Evolutionary conservation across 2,329 filamentous ascomycete genomes (phyloP).

Genomic region (Neocatenulostroma microsporum): DNA sequence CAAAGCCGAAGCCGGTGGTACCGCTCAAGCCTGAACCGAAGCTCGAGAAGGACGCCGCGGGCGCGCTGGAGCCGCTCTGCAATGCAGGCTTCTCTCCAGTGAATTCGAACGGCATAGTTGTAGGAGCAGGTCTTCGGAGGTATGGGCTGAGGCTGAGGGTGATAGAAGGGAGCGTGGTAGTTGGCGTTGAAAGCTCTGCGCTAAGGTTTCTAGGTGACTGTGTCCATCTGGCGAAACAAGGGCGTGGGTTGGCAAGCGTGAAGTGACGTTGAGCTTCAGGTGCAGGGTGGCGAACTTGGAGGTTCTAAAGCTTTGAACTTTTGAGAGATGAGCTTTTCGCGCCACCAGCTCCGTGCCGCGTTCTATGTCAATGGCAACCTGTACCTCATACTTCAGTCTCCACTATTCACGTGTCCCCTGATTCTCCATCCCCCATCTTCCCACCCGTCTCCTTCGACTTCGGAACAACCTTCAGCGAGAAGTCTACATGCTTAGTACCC

Average conservation of each 20-base stretch:
- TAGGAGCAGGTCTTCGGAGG: too few species aligned
- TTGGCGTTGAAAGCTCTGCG: too few species aligned
- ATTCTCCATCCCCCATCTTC: slow-evolving; percentile 19
- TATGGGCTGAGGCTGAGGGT: too few species aligned
- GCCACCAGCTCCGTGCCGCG: too few species aligned
- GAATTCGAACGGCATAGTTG: slow-evolving; percentile 15
- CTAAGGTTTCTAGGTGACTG: too few species aligned
- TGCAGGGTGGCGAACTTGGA: not conserved
- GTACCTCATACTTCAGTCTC: too few species aligned
- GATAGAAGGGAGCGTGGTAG: not conserved
- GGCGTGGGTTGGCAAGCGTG: too few species aligned
- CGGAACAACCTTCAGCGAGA: slow-evolving; percentile 77
- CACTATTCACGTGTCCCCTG: slow-evolving; percentile 14
- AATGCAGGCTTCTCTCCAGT: slow-evolving; percentile 11
- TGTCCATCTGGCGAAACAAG: too few species aligned
- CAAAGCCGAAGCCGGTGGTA: not conserved
- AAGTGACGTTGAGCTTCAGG: slow-evolving; percentile 1
- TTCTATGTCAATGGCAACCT: too few species aligned
- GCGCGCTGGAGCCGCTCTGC: not conserved
- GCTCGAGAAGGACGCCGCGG: slow-evolving; percentile 5
- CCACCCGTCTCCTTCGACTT: slow-evolving; percentile 25
- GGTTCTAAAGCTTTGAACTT: slow-evolving; percentile 2
- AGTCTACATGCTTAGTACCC: slow-evolving; percentile 87
- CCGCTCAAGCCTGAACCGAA: not conserved
- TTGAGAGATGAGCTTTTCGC: too few species aligned